Evolutionary conservation across 345 rosid species (phyloP), one percentile per base, ranked within the genome.

Genomic region (Eucalyptus pauciflora): DNA sequence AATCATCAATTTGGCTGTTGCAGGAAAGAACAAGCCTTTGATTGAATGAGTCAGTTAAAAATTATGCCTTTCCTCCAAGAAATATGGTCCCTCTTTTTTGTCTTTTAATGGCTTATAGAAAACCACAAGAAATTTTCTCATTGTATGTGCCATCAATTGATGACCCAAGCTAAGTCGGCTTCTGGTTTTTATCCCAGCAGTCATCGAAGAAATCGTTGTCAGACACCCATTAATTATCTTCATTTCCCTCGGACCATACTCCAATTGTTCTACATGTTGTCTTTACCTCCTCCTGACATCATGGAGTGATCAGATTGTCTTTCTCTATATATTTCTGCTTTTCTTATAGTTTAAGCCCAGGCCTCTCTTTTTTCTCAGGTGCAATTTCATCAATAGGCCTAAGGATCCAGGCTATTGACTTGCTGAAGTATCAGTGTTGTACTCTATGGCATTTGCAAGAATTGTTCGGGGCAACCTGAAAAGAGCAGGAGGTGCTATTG

Each of bases 391-490:
- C 89, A 33, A 46, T 64, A 45, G 54, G 83, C 86, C 87, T 86
- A 31, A 31, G 87, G 43, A 20, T 49, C 58, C 43, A 20, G 58
- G 87, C 43, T 51, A 25, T 33, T 43, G 86, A 88, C 92, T 60
- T 8, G 43, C 37, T 86, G 89, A 87, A 67, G 89, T 27, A 86
- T 52, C 22, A 51, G 64, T 20, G 41, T 31, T 4, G 24, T 22
- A 50, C 45, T 33, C 67, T 29, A 95, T 96, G 98, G 96, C 98
- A 89, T 91, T 95, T 85, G 94, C 96, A 46, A 92, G 96, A 87
- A 83, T 94, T 88, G 93, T 92, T 31, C 88, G 94, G 86, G 90
- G 91, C 86, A 93, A 92, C 88, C 90, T 95, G 86, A 90, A 95
- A 91, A 96, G 97, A 90, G 87, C 95, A 50, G 91, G 90, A 87